Percentiles rank a stretch among this genome's conserved stretches.
Conservation (phyloP, 1,284 basidiomycete genomes). For the Ceratobasidium sp. region DNA sequence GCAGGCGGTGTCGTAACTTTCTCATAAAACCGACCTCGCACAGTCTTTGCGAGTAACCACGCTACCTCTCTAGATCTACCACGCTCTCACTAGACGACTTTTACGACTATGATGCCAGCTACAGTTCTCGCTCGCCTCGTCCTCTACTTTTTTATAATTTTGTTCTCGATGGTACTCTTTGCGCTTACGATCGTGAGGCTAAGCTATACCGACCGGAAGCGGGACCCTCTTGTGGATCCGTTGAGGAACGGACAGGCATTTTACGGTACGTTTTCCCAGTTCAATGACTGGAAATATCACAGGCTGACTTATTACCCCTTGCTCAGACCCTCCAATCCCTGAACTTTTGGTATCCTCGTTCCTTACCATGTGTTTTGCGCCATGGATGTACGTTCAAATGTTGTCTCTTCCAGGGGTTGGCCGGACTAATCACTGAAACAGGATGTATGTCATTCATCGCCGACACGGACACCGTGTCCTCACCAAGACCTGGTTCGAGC, state of each 20-base stretch:
- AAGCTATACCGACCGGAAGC: conserved; percentile 25
- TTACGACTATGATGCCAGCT: conserved; percentile 16
- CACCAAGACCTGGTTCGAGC: conserved; percentile 34
- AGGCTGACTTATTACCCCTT: too few relatives aligned
- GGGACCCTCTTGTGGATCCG: conserved; percentile 17
- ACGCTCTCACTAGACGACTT: not conserved
- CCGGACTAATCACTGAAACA: not conserved
- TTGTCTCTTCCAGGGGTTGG: not conserved
- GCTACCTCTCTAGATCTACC: conserved; percentile 9
- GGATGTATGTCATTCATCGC: conserved; percentile 23
- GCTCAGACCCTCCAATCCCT: conserved; percentile 18
- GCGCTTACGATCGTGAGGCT: conserved; percentile 28
- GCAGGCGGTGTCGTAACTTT: conserved; percentile 20
- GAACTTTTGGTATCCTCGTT: conserved; percentile 20
- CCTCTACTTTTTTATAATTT: conserved; percentile 5
- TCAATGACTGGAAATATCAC: not conserved
- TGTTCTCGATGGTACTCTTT: conserved; percentile 30
- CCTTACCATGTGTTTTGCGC: conserved; percentile 30
- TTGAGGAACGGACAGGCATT: conserved; percentile 23
- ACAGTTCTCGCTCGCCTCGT: conserved; percentile 2
- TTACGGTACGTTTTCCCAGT: conserved; percentile 3
- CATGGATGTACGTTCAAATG: conserved; percentile 20
- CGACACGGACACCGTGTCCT: conserved; percentile 26
- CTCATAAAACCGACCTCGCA: conserved; percentile 2
- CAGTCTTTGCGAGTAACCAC: not conserved